Evolutionary conservation across 2,329 filamentous ascomycete genomes (phyloP), one percentile per base, ranked within the genome.

Genomic region (Leptodontidium sp.): DNA sequence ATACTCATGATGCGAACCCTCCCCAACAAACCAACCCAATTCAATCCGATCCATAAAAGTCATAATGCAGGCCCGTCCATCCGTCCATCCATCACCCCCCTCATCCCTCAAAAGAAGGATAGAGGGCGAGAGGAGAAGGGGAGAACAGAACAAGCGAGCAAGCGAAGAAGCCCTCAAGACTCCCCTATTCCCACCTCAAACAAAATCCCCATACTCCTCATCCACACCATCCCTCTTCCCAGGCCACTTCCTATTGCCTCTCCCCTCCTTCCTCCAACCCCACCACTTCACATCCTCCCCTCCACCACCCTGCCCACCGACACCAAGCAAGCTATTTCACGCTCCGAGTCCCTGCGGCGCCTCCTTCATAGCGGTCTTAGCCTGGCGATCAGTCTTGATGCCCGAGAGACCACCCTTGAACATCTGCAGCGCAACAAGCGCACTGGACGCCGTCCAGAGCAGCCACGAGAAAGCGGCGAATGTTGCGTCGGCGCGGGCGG

Each of bases 391-490:
- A 61, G 73, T 74, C 67, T 78, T 75, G 21, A 70, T 52, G 12
- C 65, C 66, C 68, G 75, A 73, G 68, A 79, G 67, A 50, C 82
- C 81, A 65, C 77, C 79, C 78, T 81, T 82, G 76, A 88, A 83
- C 52, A 86, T 75, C 6, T 85, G 82, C 73, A 83, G 80, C 69
- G 79, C 82, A 35, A 82, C 78, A 43, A 88, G 72, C 38, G 81
- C 79, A 12, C 83, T 80, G 3, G 84, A 85, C 38, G 76, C 83
- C 40, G 80, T 79, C 88, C 88, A 90, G 12, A 84, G 78, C 24
- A 82, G 74, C 76, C 87, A 90, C 69, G 83, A 81, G 65, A 85
- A 80, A 14, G 86, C 84, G 21, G 85, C 83, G 61, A 89, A 82
- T 52, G 84, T 85, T n/a, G 84, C 82, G 68, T 84, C 82, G 53